These are phyloP conservation scores for Smallanthus sonchifolius DNA, from an alignment of 129 eudicot species.

Conservation along the genomic window DNA sequence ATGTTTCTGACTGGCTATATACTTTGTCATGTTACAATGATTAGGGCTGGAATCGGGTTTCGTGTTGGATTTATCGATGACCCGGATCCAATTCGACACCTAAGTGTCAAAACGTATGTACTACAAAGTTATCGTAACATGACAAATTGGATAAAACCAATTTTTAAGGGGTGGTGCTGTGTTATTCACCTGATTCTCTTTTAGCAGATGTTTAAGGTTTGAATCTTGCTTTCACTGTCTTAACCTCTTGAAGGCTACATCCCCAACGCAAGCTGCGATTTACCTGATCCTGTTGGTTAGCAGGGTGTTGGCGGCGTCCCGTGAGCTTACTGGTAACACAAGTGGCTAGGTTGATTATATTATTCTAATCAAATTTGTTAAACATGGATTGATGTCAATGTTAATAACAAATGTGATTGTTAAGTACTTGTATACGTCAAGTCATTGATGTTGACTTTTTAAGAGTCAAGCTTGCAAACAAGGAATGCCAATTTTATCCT, in stretches of 20 bases:
- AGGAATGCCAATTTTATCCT: conserved; percentile 1
- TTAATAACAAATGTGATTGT: neutral
- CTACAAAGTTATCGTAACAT: neutral
- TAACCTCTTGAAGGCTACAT: too few relatives aligned
- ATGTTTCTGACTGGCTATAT: neutral
- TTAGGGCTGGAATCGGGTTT: neutral
- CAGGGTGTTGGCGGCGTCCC: too few relatives aligned
- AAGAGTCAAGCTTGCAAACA: conserved; percentile 6
- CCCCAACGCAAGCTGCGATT: too few relatives aligned
- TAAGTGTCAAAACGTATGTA: neutral
- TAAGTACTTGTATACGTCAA: neutral
- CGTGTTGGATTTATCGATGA: neutral
- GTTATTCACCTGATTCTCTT: too few relatives aligned
- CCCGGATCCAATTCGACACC: neutral
- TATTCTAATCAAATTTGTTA: neutral
- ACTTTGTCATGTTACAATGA: conserved; percentile 7
- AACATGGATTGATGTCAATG: neutral
- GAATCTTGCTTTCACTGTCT: too few relatives aligned
- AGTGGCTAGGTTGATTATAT: neutral
- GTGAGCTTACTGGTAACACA: too few relatives aligned
- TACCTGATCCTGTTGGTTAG: too few relatives aligned
- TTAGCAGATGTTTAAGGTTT: too few relatives aligned
- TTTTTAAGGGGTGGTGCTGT: too few relatives aligned
- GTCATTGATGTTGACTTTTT: conserved; percentile 9
- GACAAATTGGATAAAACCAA: neutral